phyloP scores from a whole-genome alignment of 495 filamentous ascomycete genomes.

The Penicillium arizonense region DNA sequence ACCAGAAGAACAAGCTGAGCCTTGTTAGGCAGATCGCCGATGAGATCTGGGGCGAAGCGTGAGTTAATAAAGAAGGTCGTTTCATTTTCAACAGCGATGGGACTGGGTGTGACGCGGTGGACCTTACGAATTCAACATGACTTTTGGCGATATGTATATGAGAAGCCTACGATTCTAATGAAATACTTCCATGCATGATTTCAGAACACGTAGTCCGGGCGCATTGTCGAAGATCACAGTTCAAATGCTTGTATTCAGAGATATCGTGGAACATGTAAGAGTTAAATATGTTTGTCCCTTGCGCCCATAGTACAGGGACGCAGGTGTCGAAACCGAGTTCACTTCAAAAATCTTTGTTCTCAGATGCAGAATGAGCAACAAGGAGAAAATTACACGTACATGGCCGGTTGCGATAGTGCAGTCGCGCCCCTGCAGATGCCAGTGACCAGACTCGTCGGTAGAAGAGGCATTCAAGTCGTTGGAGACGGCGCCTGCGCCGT shows the following conservation, averaged over 20 bases:
- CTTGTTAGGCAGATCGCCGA: conserved; percentile 49
- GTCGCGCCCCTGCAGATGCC: not conserved
- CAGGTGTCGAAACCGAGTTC: not conserved
- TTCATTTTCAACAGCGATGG: not conserved
- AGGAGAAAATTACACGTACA: not conserved
- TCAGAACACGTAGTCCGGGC: too few species aligned
- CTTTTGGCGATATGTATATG: not conserved
- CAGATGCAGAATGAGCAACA: not conserved
- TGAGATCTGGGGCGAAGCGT: conserved; percentile 42
- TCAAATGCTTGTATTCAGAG: conserved; percentile 1
- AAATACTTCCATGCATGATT: too few species aligned
- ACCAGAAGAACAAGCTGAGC: conserved; percentile 55
- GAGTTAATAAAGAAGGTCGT: not conserved
- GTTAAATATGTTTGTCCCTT: conserved; percentile 2
- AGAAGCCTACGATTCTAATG: too few species aligned
- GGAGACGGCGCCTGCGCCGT: conserved; percentile 23
- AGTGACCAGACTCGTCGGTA: not conserved
- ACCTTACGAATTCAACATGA: not conserved
- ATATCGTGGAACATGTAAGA: not conserved
- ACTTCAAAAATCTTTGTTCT: not conserved
- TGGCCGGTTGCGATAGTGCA: not conserved
- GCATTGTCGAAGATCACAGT: not conserved
- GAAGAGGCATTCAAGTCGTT: conserved; percentile 9
- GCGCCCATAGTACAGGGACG: not conserved
- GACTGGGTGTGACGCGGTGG: not conserved